Evolutionary conservation across 257 asterid species (phyloP).

Genomic region (Rauvolfia tetraphylla): DNA sequence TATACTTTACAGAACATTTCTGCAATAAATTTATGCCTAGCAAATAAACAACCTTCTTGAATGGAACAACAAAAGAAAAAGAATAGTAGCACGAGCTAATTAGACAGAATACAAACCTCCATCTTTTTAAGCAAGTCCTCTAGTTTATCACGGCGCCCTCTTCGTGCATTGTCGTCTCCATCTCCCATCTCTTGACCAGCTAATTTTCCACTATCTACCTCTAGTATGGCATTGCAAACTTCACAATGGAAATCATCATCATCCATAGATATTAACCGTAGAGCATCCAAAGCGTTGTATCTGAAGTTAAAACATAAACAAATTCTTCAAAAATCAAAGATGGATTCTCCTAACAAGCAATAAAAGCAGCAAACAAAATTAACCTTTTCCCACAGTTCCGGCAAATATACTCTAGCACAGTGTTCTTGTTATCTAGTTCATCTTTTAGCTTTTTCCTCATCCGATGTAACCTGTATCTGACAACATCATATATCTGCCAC

Average conservation of each 20-base stretch:
- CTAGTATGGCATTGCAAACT: constrained; percentile 74
- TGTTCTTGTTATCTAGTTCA: constrained; percentile 89
- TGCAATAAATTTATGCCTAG: not conserved
- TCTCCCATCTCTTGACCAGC: constrained; percentile 74
- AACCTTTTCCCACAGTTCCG: constrained; percentile 85
- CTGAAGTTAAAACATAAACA: constrained; percentile 38
- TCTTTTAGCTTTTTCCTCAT: constrained; percentile 92
- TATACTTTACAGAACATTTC: not conserved
- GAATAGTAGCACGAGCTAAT: not conserved
- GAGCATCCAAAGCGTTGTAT: constrained; percentile 86
- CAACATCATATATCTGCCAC: constrained; percentile 84
- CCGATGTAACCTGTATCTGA: constrained; percentile 87
- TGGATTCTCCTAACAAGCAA: not conserved
- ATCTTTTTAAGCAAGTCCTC: constrained; percentile 69
- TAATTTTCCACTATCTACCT: constrained; percentile 79
- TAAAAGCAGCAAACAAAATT: not conserved
- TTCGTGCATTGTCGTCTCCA: constrained; percentile 92
- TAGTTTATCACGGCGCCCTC: constrained; percentile 69
- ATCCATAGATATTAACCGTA: constrained; percentile 56
- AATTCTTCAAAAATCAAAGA: constrained; percentile 6
- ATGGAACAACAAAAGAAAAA: not conserved
- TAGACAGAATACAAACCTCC: constrained; percentile 58
- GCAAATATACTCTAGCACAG: constrained; percentile 86
- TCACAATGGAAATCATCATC: constrained; percentile 95
- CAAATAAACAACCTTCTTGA: not conserved